phyloP scores from a whole-genome alignment of 116 monocot species.

The Dioscorea cayenensis region DNA sequence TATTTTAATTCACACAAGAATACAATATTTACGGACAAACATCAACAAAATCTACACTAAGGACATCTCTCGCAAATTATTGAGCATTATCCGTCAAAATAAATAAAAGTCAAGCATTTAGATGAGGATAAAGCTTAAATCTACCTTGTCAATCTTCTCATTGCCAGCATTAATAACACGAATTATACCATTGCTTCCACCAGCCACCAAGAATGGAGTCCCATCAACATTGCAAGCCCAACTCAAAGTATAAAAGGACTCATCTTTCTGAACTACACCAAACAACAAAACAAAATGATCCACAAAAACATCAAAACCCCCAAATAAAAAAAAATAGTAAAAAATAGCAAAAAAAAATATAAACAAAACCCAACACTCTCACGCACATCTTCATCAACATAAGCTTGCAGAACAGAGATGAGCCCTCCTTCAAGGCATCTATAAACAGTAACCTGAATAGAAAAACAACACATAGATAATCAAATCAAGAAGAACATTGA shows the following conservation, averaged over 20 bases:
- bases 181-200: constrained; percentile 92
- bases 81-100: too few species aligned
- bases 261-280: constrained; percentile 64
- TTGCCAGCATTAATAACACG: constrained; percentile 80
- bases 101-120: too few species aligned
- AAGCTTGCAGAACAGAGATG: constrained; percentile 75
- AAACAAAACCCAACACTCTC: not conserved
- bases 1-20: too few species aligned
- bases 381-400: constrained; percentile 90
- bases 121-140: too few species aligned
- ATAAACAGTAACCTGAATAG: constrained; percentile 71
- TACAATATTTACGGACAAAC: too few species aligned
- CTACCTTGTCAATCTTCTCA: constrained; percentile 86
- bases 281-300: not conserved
- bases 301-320: not conserved
- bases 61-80: too few species aligned
- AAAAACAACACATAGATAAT: not conserved
- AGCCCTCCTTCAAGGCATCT: constrained; percentile 81
- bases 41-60: too few species aligned
- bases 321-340: too few species aligned
- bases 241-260: constrained; percentile 92
- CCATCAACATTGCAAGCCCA: constrained; percentile 88
- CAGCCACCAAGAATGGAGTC: constrained; percentile 80
- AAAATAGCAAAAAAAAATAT: too few species aligned
- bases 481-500: not conserved